Percentiles rank a stretch among this genome's conserved stretches.
Evolutionary conservation across 2,329 filamentous ascomycete species (phyloP).

Genomic region (Calonectria naviculata): DNA sequence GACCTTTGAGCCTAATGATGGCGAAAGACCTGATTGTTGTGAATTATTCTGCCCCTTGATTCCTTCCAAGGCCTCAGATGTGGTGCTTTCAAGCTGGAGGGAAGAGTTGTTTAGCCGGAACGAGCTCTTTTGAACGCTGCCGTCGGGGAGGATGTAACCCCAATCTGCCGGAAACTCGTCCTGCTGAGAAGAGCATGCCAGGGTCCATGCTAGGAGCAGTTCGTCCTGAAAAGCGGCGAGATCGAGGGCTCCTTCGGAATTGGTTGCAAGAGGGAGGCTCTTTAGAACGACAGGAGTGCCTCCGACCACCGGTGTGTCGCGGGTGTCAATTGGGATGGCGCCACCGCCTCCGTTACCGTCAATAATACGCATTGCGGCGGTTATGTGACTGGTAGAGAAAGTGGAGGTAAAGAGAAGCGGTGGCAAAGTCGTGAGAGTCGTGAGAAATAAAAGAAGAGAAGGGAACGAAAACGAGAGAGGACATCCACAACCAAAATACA

Average conservation of each 20-base stretch:
- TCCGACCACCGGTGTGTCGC: not conserved
- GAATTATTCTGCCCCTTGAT: constrained; percentile 17
- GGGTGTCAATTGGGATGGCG: constrained; percentile 19
- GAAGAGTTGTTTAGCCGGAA: constrained; percentile 23
- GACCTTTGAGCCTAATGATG: constrained; percentile 17
- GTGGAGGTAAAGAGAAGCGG: not conserved
- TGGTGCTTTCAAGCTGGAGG: constrained; percentile 21
- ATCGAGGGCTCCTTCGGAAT: constrained; percentile 6
- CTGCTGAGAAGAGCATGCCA: constrained; percentile 17
- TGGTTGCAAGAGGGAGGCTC: constrained; percentile 17
- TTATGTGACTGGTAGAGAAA: not conserved
- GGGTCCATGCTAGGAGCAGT: constrained; percentile 24
- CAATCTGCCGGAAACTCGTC: constrained; percentile 19
- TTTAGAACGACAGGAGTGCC: constrained; percentile 12
- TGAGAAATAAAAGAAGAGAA: constrained; percentile 5
- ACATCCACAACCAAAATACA: not conserved
- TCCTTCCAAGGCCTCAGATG: constrained; percentile 22
- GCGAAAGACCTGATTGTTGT: not conserved
- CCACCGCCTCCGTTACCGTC: constrained; percentile 32
- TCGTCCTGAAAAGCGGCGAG: constrained; percentile 22
- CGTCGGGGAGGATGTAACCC: constrained; percentile 27
- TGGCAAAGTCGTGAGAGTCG: constrained; percentile 1
- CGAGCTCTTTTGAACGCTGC: constrained; percentile 22
- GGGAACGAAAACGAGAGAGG: not conserved
- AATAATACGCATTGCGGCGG: constrained; percentile 34